Evolutionary conservation across 495 filamentous ascomycete genomes (phyloP).

Genomic region (Penicillium diatomitis): DNA sequence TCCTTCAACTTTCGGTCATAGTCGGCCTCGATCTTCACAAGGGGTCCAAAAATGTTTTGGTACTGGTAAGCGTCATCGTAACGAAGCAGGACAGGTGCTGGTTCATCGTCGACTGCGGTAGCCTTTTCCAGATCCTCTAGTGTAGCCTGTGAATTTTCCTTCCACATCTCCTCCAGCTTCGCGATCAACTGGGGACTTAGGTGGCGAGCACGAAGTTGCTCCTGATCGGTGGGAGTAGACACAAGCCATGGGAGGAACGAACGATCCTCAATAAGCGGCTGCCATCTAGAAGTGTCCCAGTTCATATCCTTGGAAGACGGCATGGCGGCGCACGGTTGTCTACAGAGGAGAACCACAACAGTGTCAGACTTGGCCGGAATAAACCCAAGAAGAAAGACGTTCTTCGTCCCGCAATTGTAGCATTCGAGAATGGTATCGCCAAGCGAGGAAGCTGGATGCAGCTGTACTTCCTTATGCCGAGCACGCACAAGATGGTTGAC

Average conservation of each 20-base stretch:
- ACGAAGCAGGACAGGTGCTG: constrained; percentile 81
- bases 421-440: constrained; percentile 97
- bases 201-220: constrained; percentile 91
- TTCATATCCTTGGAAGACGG: constrained; percentile 99
- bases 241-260: constrained; percentile 96
- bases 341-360: constrained; percentile 92
- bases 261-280: constrained; percentile 93
- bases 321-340: constrained; percentile 90
- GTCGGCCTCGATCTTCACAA: constrained; percentile 99
- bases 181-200: constrained; percentile 93
- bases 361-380: constrained; percentile 99
- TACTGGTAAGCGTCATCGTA: constrained; percentile 99
- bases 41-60: constrained; percentile 95
- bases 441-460: constrained; percentile 90
- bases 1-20: constrained; percentile 99
- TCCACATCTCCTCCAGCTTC: constrained; percentile 98
- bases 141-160: constrained; percentile 84
- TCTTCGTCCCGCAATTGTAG: constrained; percentile 99
- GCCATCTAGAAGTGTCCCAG: constrained; percentile 98
- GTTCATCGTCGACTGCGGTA: constrained; percentile 88
- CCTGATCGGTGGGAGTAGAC: constrained; percentile 77
- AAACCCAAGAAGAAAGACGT: constrained; percentile 98
- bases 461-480: constrained; percentile 95
- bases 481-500: constrained; percentile 97
- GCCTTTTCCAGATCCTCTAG: constrained; percentile 90